A percentile compares a stretch with the other conserved stretches of the same genome.
Evolutionary conservation across 1,284 basidiomycete genomes (phyloP).

Genomic region (Mixia osmundae): DNA sequence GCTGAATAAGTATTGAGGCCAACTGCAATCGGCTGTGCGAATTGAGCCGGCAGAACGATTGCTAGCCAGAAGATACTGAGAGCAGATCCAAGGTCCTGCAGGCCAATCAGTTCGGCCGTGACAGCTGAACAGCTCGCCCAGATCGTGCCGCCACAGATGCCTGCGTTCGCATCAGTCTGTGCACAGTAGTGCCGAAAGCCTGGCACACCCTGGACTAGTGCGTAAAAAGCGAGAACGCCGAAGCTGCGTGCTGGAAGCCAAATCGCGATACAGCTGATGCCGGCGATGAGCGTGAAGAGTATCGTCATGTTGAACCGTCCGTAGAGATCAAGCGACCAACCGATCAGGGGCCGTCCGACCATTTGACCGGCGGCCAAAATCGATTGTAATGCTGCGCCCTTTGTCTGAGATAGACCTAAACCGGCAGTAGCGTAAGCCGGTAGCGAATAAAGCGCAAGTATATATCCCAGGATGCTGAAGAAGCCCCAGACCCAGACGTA

Average conservation of each 20-base stretch:
- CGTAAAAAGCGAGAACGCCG: constrained; percentile 24
- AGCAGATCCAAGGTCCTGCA: constrained; percentile 23
- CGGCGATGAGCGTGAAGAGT: constrained; percentile 22
- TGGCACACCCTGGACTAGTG: constrained; percentile 21
- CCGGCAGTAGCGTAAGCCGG: constrained; percentile 25
- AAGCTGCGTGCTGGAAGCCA: constrained; percentile 25
- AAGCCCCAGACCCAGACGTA: constrained; percentile 17
- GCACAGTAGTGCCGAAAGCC: no score
- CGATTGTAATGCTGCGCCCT: constrained; percentile 25
- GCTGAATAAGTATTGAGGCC: constrained; percentile 22
- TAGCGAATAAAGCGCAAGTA: constrained; percentile 26
- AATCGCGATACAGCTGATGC: constrained; percentile 22
- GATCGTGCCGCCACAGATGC: constrained; percentile 4
- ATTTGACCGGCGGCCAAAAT: constrained; percentile 26
- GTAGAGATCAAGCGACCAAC: constrained; percentile 22
- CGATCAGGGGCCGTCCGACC: constrained; percentile 24
- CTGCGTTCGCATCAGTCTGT: no score
- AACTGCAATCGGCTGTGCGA: constrained; percentile 24
- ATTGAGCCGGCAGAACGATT: constrained; percentile 19
- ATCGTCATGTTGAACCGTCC: constrained; percentile 25
- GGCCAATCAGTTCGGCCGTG: constrained; percentile 22
- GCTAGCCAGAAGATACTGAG: constrained; percentile 24
- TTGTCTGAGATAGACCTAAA: constrained; percentile 23
- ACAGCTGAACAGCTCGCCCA: constrained; percentile 20
- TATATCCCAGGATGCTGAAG: constrained; percentile 22